Evolutionary conservation across 257 asterid species (phyloP), one percentile per base, ranked within the genome.

Genomic region (Solanum paucissectum): DNA sequence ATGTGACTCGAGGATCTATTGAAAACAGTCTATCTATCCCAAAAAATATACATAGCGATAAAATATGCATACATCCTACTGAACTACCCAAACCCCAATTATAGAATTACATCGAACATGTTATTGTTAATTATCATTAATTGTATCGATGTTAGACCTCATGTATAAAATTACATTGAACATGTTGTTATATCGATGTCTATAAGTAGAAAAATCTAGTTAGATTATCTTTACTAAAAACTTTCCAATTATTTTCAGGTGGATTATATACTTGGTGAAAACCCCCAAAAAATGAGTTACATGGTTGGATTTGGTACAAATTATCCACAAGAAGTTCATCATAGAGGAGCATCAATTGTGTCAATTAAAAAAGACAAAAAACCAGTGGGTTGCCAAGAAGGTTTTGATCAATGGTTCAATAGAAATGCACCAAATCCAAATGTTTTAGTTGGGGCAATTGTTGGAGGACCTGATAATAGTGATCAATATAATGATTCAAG

Each of bases 251-350:
- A 21, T 74, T 71, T 25, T 42, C 36, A 91, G 96, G 96, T 92
- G 88, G 93, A 95, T 74, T 90, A 94, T 75, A 91, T 95, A 83
- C 69, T 95, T 52, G 98, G 98, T 5, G 18, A 86, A 12, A 95
- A 95, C 88, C 91, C 96, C 29, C 87, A 71, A 77, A 12, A 34
- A 1, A 87, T 93, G 93, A 93, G 97, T 84, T 95, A 95, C 90
- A 91, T 94, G 98, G 95, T 95, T 0, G 95, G 98, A 72, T 93
- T 87, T 88, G 98, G 98, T 23, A 36, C 88, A 12, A 93, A 91
- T 83, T 94, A 90, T 68, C 96, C 98, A 33, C 60, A 89, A 21
- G 55, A 87, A 16, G 89, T 90, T 16, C 98, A 95, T 73, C 98
- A 94, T 9, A 90, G 96, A 87, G 96, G 92, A 83, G 89, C 98